Base-by-base conservation (phyloP, 225 moss, liverwort and hornwort species). In the Pseudoscleropodium purum region DNA sequence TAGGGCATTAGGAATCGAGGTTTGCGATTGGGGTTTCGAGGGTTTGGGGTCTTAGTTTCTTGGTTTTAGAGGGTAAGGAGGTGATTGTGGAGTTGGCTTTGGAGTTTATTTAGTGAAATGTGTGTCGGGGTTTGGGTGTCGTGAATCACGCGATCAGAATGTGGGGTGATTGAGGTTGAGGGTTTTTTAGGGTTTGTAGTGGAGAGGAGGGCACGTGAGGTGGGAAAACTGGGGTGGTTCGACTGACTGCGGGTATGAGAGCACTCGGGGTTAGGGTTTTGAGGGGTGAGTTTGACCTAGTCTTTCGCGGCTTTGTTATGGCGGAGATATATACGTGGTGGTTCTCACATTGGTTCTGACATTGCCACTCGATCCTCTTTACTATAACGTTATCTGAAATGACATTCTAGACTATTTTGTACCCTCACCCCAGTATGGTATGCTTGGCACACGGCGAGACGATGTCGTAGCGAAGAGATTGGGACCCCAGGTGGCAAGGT, bases 211-310 rank as follows among this genome's bases (percentile, higher is more conserved):
- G 20, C 56, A 29, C 54, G 21, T 15, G 79, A 54, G 56, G 62
- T 73, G 56, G 70, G 43, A 79, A 87, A 23, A 37, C 18, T 56
- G 24, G 18, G 76, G 33, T 67, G 62, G 16, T 87, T 80, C 41
- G 63, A 62, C 34, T 65, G 69, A 31, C 29, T 84, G 78, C 52
- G 87, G 75, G 26, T n/a, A 63, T 52, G 19, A 29, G 36, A 62
- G 31, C 36, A 62, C 76, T 81, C 62, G 36, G 82, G 67, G 68
- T 87, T 91, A 90, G 92, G 90, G 89, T 91, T 89, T 87, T 62
- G 8, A 52, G 34, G 41, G 45, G n/a, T 34, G 41, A 26, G 77
- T 56, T 37, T 69, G 49, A 75, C 81, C 43, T 72, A 68, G 80
- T 81, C 67, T 62, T 89, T 66, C 41, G 45, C 52, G 52, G 51